Evolutionary conservation across 768 basidiomycete species (phyloP).

Genomic region (Leccinum longicurvipes): DNA sequence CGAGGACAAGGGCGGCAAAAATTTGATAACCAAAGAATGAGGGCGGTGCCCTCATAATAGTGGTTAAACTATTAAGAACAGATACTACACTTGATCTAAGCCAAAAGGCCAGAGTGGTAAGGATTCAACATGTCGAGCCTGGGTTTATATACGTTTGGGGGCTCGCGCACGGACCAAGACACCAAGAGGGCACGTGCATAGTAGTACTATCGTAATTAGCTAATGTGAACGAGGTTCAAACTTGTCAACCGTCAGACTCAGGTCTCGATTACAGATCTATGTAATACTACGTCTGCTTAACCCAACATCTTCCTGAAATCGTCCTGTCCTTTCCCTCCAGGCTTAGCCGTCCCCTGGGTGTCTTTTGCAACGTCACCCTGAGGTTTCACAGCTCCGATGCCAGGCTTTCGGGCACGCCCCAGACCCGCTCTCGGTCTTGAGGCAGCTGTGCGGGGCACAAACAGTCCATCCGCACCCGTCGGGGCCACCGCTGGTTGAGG

Average conservation of each 20-base stretch:
- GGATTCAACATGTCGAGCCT: slow-evolving; percentile 2
- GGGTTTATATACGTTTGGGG: slow-evolving; percentile 11
- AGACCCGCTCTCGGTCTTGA: slow-evolving; percentile 73
- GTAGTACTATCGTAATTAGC: not conserved
- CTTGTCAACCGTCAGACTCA: not conserved
- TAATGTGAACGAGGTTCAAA: not conserved
- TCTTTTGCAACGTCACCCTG: slow-evolving; percentile 9
- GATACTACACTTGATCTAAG: slow-evolving; percentile 80
- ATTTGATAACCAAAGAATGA: slow-evolving; percentile 53
- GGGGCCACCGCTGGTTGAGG: slow-evolving; percentile 33
- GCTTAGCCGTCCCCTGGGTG: slow-evolving; percentile 8
- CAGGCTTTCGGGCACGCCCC: slow-evolving; percentile 50
- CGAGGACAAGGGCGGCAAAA: slow-evolving; percentile 26
- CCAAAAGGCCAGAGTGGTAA: slow-evolving; percentile 52
- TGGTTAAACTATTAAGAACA: slow-evolving; percentile 64
- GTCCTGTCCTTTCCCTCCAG: slow-evolving; percentile 51
- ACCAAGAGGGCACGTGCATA: not conserved
- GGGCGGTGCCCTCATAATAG: slow-evolving; percentile 56
- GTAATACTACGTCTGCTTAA: not conserved
- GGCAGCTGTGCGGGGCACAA: slow-evolving; percentile 62
- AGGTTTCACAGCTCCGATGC: slow-evolving; percentile 17
- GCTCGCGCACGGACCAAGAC: slow-evolving; percentile 20
- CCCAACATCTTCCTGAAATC: slow-evolving; percentile 82
- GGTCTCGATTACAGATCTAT: not conserved
- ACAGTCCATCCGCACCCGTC: slow-evolving; percentile 46